Evolutionary conservation across 1,284 basidiomycete genomes (phyloP).

Genomic region (Rhodofomes roseus): DNA sequence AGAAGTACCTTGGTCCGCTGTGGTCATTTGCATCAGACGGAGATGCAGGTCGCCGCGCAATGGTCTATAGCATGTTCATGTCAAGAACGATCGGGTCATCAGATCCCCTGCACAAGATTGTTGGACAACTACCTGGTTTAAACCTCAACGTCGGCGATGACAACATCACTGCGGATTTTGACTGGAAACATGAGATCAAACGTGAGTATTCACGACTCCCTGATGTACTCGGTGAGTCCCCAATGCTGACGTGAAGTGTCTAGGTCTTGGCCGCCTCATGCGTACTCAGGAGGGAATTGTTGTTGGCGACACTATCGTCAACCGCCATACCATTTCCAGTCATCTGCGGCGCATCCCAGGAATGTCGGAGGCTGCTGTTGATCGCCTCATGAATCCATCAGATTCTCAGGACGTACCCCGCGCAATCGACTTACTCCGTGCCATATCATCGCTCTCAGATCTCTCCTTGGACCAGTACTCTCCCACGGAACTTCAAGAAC

Average conservation of each 20-base stretch:
- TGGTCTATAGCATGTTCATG: conserved; percentile 23
- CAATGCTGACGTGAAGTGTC: background rate
- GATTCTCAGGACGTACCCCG: conserved; percentile 15
- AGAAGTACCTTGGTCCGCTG: conserved; percentile 14
- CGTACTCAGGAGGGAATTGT: conserved; percentile 9
- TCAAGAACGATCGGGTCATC: background rate
- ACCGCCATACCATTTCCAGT: background rate
- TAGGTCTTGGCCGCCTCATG: conserved; percentile 9
- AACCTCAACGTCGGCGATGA: conserved; percentile 17
- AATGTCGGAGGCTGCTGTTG: background rate
- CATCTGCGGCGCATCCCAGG: conserved; percentile 2
- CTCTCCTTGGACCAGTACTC: no score
- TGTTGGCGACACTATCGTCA: conserved; percentile 7
- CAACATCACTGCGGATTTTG: conserved; percentile 17
- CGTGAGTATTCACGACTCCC: conserved; percentile 11
- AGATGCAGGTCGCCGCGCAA: conserved; percentile 21
- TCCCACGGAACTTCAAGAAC: background rate
- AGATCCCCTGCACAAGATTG: conserved; percentile 8
- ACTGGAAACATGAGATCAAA: conserved; percentile 23
- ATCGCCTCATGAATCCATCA: conserved; percentile 9
- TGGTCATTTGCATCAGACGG: conserved; percentile 25
- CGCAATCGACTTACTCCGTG: conserved; percentile 8
- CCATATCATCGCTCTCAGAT: background rate
- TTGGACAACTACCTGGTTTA: conserved; percentile 13
- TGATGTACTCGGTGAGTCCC: background rate